Percentiles rank a stretch among this genome's conserved stretches.
phyloP scores from a whole-genome alignment of 2,329 filamentous ascomycete genomes.

The Helicocarpus griseus region DNA sequence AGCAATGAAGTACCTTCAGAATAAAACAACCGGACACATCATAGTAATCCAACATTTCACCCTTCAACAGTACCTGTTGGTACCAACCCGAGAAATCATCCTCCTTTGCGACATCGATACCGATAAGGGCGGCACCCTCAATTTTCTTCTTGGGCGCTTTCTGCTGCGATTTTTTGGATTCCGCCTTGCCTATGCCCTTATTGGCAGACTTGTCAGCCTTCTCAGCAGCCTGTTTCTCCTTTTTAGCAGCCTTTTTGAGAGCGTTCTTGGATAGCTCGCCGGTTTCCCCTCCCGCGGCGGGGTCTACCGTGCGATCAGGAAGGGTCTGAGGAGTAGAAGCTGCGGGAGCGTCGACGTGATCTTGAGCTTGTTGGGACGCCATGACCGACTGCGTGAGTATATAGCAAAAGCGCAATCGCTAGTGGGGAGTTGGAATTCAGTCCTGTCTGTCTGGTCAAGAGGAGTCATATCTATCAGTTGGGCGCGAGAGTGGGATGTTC shows the following conservation, averaged over 20 bases:
- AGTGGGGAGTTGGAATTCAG: neutral
- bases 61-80: conserved; percentile 93
- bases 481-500: neutral
- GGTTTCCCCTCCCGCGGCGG: conserved; percentile 24
- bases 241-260: conserved; percentile 42
- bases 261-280: conserved; percentile 33
- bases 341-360: conserved; percentile 19
- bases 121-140: conserved; percentile 60
- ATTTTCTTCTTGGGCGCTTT: conserved; percentile 45
- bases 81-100: conserved; percentile 94
- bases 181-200: conserved; percentile 34
- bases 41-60: conserved; percentile 96
- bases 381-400: neutral
- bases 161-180: conserved; percentile 36
- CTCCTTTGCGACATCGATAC: conserved; percentile 76
- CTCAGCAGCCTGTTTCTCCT: conserved; percentile 33
- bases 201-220: conserved; percentile 30
- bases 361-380: conserved; percentile 12
- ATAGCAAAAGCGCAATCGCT: neutral
- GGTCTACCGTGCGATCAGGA: conserved; percentile 31
- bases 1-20: conserved; percentile 49
- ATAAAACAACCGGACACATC: conserved; percentile 98
- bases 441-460: neutral
- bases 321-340: conserved; percentile 23
- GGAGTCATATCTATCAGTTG: neutral